Evolutionary conservation across 2,329 filamentous ascomycete genomes (phyloP).

Genomic region (Septoria linicola): DNA sequence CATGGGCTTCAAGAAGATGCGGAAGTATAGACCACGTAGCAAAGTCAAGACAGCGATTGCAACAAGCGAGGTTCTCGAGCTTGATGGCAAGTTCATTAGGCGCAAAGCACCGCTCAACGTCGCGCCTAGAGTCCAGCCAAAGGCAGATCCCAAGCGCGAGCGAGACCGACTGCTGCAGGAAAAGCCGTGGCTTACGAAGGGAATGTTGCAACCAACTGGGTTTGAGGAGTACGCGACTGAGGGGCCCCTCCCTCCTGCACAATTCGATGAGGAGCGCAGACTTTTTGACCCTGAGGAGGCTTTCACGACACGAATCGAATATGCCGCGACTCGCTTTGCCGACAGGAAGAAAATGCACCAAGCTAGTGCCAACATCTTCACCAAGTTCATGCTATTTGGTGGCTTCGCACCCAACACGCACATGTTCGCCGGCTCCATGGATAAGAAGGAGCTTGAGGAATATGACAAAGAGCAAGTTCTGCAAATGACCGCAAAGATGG

Average conservation of each 20-base stretch:
- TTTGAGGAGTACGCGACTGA: conserved; percentile 74
- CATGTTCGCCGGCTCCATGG: conserved; percentile 58
- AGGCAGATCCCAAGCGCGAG: conserved; percentile 21
- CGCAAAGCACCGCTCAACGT: conserved; percentile 43
- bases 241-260: conserved; percentile 69
- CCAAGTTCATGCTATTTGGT: conserved; percentile 78
- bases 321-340: conserved; percentile 79
- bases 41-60: conserved; percentile 45
- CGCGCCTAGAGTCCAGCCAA: conserved; percentile 32
- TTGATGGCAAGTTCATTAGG: conserved; percentile 45
- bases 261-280: conserved; percentile 64
- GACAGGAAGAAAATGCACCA: conserved; percentile 70
- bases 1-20: conserved; percentile 48
- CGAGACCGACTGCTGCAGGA: conserved; percentile 35
- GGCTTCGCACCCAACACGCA: conserved; percentile 67
- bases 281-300: conserved; percentile 61
- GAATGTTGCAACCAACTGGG: conserved; percentile 46
- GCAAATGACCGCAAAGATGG: conserved; percentile 50
- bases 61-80: conserved; percentile 44
- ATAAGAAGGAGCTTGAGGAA: conserved; percentile 29
- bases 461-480: conserved; percentile 57
- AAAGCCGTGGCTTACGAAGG: conserved; percentile 42
- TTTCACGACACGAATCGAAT: conserved; percentile 70
- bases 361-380: conserved; percentile 64
- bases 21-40: conserved; percentile 42